Conservation (phyloP, 75 land plant genomes). For the Picea sitchensis region DNA sequence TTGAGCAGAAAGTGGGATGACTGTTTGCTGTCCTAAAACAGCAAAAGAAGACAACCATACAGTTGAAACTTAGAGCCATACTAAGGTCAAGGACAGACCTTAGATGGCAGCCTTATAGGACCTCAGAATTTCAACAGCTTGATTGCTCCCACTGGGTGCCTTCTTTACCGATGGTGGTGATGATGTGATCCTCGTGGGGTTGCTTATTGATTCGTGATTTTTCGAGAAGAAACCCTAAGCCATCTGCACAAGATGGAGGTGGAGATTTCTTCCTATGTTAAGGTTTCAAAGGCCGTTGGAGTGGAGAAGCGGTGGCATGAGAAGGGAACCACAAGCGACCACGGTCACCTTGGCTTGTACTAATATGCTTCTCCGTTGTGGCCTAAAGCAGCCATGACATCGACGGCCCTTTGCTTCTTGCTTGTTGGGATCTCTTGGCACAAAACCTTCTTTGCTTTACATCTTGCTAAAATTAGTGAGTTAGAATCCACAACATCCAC, state of each 20-base stretch:
- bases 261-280: conserved; percentile 76
- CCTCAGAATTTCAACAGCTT: too few species aligned
- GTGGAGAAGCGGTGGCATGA: conserved; percentile 63
- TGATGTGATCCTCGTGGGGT: conserved; percentile 75
- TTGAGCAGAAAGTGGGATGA: too few species aligned
- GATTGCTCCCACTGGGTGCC: conserved; percentile 17
- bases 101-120: too few species aligned
- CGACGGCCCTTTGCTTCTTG: conserved; percentile 22
- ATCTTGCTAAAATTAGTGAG: conserved; percentile 62
- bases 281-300: conserved; percentile 72
- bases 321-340: conserved; percentile 68
- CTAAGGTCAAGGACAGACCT: too few species aligned
- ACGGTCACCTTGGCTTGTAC: conserved; percentile 58
- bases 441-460: conserved; percentile 56
- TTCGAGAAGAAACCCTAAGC: conserved; percentile 95
- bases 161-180: conserved; percentile 63
- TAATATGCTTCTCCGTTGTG: conserved; percentile 20
- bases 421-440: conserved; percentile 11
- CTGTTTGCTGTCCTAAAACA: too few species aligned
- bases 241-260: conserved; percentile 68
- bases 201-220: conserved; percentile 13
- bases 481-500: conserved; percentile 71
- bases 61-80: too few species aligned
- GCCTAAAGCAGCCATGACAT: conserved; percentile 32
- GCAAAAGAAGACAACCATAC: too few species aligned